Conservation (phyloP, 441 rosid genomes). For the Eruca vesicaria region DNA sequence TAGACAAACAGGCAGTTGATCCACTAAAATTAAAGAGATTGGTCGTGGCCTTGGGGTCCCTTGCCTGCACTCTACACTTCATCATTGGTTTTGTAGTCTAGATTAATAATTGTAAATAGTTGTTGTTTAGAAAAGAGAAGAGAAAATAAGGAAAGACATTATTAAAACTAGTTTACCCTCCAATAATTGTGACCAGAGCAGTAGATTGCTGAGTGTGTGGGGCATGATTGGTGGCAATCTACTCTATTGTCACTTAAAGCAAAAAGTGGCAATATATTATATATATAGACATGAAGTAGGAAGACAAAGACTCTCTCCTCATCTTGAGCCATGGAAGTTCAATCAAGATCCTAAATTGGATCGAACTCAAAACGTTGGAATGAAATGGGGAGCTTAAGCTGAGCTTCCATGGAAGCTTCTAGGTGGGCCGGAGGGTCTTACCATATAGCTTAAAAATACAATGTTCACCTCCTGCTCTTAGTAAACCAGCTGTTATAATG, state of each 20-base stretch:
- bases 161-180: neutral
- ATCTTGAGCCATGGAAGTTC: constrained; percentile 13
- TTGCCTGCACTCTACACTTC: neutral
- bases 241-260: neutral
- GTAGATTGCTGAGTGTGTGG: neutral
- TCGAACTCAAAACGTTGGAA: neutral
- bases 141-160: neutral
- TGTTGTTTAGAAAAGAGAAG: no score
- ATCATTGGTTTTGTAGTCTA: neutral
- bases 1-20: constrained; percentile 7
- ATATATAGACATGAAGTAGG: constrained; percentile 3
- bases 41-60: constrained; percentile 3
- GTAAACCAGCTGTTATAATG: neutral
- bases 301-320: constrained; percentile 14
- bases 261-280: neutral
- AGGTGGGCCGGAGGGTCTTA: constrained; percentile 9
- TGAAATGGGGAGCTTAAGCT: constrained; percentile 11
- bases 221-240: neutral
- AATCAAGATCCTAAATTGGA: neutral
- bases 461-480: constrained; percentile 12
- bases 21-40: neutral
- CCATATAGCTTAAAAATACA: constrained; percentile 7
- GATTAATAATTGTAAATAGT: neutral
- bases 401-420: constrained; percentile 25
- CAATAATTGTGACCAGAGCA: neutral